Evolutionary conservation across 208 protist genomes (phyloP), one percentile per base, ranked within the genome.

Genomic region (Porcisia hertigi): DNA sequence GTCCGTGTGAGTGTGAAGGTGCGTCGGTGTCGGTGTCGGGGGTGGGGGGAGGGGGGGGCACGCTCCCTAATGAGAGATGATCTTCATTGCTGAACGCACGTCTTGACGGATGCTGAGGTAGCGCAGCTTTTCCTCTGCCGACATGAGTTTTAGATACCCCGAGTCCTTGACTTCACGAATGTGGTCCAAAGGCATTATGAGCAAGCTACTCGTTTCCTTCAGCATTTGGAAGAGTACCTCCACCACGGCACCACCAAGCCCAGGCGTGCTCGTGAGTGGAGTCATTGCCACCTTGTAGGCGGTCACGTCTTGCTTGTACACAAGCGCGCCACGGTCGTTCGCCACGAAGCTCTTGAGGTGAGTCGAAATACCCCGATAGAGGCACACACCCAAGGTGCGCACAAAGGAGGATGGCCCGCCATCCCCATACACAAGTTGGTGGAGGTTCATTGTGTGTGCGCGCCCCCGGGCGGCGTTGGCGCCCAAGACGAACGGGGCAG

Each of bases 271-370:
- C 14, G 85, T 91, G 59, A 97, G 78, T 25, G 93, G 93, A 12
- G 63, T 67, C 91, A 97, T 92, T 18, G 88, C 86, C 80, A 94
- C 91, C 81, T 89, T 92, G 81, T 95, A 97, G 41, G 90, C 93
- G 23, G 89, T 97, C 41, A 97, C 91, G 63, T 97, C 93, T 64
- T 95, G 93, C 81, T 97, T 97, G 77, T 95, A 97, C 41, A 97
- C 82, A 52, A 97, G 73, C 43, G 89, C 89, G 5, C 93, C 93
- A 25, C 87, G 83, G 67, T 95, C 89, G 54, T 89, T 95, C 45
- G 85, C 90, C 7, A 63, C 59, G 63, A 95, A 92, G 20, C 79
- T 76, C 79, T 92, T 95, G 47, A 97, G 75, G 74, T 97, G 93
- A 2, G 85, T 82, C 3, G 81, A 49, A 75, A 97, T 92, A 43